These are phyloP conservation scores for Geranium brycei DNA, from an alignment of 345 rosid genomes.

Conservation along the genomic window DNA sequence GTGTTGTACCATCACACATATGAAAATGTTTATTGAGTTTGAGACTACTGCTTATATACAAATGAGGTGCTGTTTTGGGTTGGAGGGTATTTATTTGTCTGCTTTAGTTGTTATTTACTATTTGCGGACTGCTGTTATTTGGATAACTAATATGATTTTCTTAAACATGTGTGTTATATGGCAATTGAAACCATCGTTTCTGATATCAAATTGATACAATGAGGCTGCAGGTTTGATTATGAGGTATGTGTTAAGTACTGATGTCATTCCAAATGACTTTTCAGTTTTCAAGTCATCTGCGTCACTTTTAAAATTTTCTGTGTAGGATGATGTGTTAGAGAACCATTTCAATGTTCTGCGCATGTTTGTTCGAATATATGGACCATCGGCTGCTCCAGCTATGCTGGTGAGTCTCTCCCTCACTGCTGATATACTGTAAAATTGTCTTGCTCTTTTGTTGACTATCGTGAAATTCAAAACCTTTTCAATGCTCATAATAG, in stretches of 20 bases:
- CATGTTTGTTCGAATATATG: slow-evolving; percentile 70
- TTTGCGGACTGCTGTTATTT: not conserved
- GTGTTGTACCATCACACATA: no score
- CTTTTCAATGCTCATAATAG: not conserved
- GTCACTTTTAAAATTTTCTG: slow-evolving; percentile 8
- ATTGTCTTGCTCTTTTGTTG: not conserved
- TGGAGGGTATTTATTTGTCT: not conserved
- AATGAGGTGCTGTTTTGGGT: no score
- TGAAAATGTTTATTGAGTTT: no score
- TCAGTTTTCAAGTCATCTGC: not conserved
- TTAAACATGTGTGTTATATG: slow-evolving; percentile 1
- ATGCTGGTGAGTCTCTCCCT: slow-evolving; percentile 37
- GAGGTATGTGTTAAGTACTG: slow-evolving; percentile 37
- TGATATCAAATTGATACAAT: slow-evolving; percentile 3
- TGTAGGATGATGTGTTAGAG: slow-evolving; percentile 72
- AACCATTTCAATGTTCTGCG: slow-evolving; percentile 70
- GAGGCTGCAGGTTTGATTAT: slow-evolving; percentile 54
- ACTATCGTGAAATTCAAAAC: not conserved
- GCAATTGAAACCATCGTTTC: slow-evolving; percentile 10
- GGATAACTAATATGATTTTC: slow-evolving; percentile 14
- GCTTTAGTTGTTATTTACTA: not conserved
- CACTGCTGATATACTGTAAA: not conserved
- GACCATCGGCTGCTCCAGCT: slow-evolving; percentile 54
- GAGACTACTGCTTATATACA: no score
- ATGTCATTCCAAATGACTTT: slow-evolving; percentile 1